Conservation (phyloP, 805 yeast species). For the Candida boleticola region DNA sequence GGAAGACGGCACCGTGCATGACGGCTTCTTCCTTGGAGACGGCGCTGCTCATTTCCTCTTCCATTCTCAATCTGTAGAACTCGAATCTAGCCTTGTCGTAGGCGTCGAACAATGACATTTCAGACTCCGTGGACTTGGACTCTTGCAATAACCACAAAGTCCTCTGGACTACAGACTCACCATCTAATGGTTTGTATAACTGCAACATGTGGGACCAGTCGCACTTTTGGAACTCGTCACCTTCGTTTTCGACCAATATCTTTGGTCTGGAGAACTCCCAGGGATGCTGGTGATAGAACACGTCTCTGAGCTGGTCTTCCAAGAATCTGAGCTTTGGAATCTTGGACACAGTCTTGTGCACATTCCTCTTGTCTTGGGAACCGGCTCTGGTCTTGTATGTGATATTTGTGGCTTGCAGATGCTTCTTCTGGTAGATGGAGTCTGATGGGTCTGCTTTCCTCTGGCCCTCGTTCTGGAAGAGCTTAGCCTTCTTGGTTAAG, state of each 20-base stretch:
- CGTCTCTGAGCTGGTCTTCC: conserved; percentile 79
- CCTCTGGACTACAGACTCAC: conserved; percentile 61
- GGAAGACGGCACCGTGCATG: conserved; percentile 80
- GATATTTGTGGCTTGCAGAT: conserved; percentile 6
- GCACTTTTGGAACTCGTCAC: conserved; percentile 49
- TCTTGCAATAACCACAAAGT: conserved; percentile 37
- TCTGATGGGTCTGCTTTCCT: conserved; percentile 26
- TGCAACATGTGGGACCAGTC: conserved; percentile 86
- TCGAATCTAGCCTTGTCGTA: conserved; percentile 87
- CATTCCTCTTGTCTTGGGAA: conserved; percentile 32
- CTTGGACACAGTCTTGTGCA: conserved; percentile 40
- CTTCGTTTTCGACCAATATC: conserved; percentile 71
- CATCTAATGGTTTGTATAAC: conserved; percentile 71
- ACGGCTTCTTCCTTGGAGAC: conserved; percentile 78
- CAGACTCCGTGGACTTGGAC: conserved; percentile 8
- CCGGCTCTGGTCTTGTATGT: conserved; percentile 47
- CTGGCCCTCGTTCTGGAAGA: conserved; percentile 22
- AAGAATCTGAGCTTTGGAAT: conserved; percentile 55
- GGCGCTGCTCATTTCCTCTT: conserved; percentile 72
- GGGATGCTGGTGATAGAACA: conserved; percentile 91
- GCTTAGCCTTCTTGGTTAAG: conserved; percentile 47
- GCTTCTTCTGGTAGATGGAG: conserved; percentile 16
- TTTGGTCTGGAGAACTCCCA: conserved; percentile 97
- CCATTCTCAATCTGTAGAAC: conserved; percentile 82
- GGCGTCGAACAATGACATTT: conserved; percentile 48